These are phyloP conservation scores for Aspergillus steynii DNA, from an alignment of 495 filamentous ascomycete species.

Conservation along the genomic window DNA sequence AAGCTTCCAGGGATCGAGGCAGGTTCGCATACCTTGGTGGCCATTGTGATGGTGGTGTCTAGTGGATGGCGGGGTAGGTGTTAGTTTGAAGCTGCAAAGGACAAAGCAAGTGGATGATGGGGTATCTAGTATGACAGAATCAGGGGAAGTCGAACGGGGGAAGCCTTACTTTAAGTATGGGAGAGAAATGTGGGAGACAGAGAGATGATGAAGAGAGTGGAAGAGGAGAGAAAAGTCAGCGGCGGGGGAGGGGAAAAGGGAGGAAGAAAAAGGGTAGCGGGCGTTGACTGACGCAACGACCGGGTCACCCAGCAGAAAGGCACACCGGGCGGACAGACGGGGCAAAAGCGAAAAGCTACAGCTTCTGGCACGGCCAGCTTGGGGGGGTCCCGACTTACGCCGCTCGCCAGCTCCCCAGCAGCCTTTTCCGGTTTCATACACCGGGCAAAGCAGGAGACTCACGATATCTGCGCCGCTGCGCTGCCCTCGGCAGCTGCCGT, in stretches of 20 bases:
- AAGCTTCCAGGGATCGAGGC: neutral
- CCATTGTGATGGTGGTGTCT: constrained; percentile 36
- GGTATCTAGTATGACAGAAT: constrained; percentile 17
- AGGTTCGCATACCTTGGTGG: constrained; percentile 36
- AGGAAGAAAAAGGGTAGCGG: constrained; percentile 29
- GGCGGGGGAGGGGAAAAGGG: constrained; percentile 28
- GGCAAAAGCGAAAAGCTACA: constrained; percentile 19
- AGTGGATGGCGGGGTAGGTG: constrained; percentile 23
- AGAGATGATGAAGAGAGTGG: constrained; percentile 21
- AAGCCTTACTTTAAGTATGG: constrained; percentile 31
- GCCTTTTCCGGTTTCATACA: constrained; percentile 53
- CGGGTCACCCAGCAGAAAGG: constrained; percentile 29
- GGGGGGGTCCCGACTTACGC: constrained; percentile 35
- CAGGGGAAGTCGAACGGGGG: constrained; percentile 13
- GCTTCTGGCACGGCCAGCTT: neutral
- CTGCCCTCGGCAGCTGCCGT: constrained; percentile 38
- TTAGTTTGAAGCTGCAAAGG: constrained; percentile 13
- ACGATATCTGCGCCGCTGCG: constrained; percentile 37
- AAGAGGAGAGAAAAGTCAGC: constrained; percentile 36
- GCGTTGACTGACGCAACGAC: constrained; percentile 47
- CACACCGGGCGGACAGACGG: constrained; percentile 38
- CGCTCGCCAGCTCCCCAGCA: constrained; percentile 33
- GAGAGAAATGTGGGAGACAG: constrained; percentile 17
- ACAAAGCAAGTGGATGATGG: constrained; percentile 5
- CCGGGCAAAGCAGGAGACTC: constrained; percentile 52